Evolutionary conservation across 2,329 filamentous ascomycete species (phyloP).

Genomic region (Calonectria henricotiae): DNA sequence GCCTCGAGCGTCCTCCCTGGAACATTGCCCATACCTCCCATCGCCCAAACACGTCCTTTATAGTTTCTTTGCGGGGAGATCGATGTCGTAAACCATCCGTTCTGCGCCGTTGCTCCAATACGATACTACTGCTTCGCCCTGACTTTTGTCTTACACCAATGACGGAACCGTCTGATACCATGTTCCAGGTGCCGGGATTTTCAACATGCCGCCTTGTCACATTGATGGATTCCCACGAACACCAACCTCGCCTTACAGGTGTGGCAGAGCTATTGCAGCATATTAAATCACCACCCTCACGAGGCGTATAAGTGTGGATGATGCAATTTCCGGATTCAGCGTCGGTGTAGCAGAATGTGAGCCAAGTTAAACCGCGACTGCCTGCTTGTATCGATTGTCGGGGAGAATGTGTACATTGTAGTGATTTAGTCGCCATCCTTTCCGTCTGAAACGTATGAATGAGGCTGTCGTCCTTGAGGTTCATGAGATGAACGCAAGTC

Average conservation of each 20-base stretch:
- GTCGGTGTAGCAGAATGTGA: constrained; percentile 78
- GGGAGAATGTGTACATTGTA: constrained; percentile 73
- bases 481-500: constrained; percentile 72
- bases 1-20: constrained; percentile 62
- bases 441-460: constrained; percentile 77
- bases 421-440: constrained; percentile 71
- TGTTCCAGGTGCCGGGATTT: constrained; percentile 78
- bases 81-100: constrained; percentile 53
- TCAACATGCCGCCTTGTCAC: constrained; percentile 70
- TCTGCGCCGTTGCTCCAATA: constrained; percentile 40
- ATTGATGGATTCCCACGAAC: constrained; percentile 68
- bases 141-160: constrained; percentile 73
- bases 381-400: constrained; percentile 65
- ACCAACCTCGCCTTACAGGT: constrained; percentile 63
- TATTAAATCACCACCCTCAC: constrained; percentile 70
- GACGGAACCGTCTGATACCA: constrained; percentile 73
- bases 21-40: constrained; percentile 73
- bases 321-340: constrained; percentile 75
- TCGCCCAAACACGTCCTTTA: constrained; percentile 54
- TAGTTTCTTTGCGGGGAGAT: constrained; percentile 47
- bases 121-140: constrained; percentile 38
- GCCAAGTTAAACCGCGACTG: constrained; percentile 71
- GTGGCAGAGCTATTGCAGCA: constrained; percentile 66
- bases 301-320: constrained; percentile 75
- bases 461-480: constrained; percentile 63